Evolutionary conservation across 2,329 filamentous ascomycete species (phyloP).

Genomic region (Pseudogymnoascus verrucosus): DNA sequence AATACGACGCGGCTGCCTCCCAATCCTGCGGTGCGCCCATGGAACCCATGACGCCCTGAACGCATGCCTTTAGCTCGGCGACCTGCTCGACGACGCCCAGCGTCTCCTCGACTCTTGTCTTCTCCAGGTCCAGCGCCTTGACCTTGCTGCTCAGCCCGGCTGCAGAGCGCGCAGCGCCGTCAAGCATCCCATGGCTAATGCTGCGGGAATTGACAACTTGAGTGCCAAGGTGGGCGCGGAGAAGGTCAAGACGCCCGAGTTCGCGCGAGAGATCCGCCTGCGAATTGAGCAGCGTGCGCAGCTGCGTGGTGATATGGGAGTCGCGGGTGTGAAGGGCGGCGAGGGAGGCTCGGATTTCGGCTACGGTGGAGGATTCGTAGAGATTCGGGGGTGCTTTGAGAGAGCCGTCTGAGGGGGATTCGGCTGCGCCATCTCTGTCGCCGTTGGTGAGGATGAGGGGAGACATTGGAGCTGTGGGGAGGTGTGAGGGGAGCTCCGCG

Average conservation of each 20-base stretch:
- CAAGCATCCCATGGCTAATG: constrained; percentile 86
- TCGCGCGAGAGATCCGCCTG: constrained; percentile 84
- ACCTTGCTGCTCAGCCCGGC: constrained; percentile 80
- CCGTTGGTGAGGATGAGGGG: constrained; percentile 28
- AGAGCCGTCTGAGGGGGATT: constrained; percentile 13
- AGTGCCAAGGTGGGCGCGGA: constrained; percentile 79
- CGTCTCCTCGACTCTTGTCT: constrained; percentile 83
- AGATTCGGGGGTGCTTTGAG: constrained; percentile 32
- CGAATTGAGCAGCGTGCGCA: constrained; percentile 70
- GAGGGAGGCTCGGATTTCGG: constrained; percentile 73
- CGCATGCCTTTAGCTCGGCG: constrained; percentile 91
- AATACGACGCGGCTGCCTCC: constrained; percentile 89
- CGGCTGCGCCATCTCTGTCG: constrained; percentile 15
- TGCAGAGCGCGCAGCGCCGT: constrained; percentile 76
- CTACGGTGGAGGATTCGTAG: constrained; percentile 63
- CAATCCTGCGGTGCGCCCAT: constrained; percentile 99
- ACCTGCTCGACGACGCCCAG: constrained; percentile 92
- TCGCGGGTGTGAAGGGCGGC: constrained; percentile 69
- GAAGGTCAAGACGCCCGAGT: constrained; percentile 75
- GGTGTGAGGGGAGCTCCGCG: not conserved
- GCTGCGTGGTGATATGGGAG: constrained; percentile 60
- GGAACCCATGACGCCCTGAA: constrained; percentile 85
- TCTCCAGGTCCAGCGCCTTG: constrained; percentile 80
- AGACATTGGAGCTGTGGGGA: constrained; percentile 24
- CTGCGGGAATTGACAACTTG: constrained; percentile 77